A percentile compares a stretch with the other conserved stretches of the same genome.
These are phyloP conservation scores for Biscogniauxia mediterranea DNA, from an alignment of 2,329 filamentous ascomycete genomes.

Conservation along the genomic window DNA sequence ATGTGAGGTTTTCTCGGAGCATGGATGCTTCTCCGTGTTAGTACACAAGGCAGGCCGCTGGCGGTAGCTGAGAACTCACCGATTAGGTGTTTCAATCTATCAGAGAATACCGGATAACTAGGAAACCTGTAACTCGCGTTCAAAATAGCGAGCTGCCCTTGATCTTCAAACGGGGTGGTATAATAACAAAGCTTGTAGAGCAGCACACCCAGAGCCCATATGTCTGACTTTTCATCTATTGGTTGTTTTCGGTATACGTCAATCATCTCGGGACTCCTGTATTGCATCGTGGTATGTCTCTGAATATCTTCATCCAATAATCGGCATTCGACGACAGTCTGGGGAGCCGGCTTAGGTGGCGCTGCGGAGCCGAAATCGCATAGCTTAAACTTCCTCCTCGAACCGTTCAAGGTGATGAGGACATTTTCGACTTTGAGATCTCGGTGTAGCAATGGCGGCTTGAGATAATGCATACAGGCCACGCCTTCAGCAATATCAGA, in stretches of 20 bases:
- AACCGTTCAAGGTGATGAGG: constrained; percentile 70
- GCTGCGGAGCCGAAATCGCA: constrained; percentile 97
- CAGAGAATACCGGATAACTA: constrained; percentile 83
- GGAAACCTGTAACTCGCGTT: constrained; percentile 95
- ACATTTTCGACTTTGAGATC: constrained; percentile 99
- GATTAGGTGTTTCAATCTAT: constrained; percentile 84
- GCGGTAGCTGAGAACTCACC: constrained; percentile 51
- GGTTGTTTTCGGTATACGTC: constrained; percentile 96
- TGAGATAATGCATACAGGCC: constrained; percentile 98
- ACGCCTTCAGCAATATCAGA: constrained; percentile 94
- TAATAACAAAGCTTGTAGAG: constrained; percentile 99
- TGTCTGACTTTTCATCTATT: constrained; percentile 98
- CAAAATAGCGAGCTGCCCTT: constrained; percentile 93
- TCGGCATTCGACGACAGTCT: constrained; percentile 82
- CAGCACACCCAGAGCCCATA: constrained; percentile 93
- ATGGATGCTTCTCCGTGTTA: constrained; percentile 65
- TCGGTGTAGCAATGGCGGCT: constrained; percentile 86
- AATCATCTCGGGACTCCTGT: constrained; percentile 97
- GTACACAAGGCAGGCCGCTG: constrained; percentile 12
- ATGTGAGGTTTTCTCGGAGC: constrained; percentile 78
- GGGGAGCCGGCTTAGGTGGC: constrained; percentile 77
- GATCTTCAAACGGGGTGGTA: constrained; percentile 96
- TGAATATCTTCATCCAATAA: constrained; percentile 96
- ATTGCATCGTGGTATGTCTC: constrained; percentile 94
- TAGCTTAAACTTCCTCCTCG: constrained; percentile 81